Conservation (phyloP, 805 yeast species). For the Wickerhamomyces sydowiorum region DNA sequence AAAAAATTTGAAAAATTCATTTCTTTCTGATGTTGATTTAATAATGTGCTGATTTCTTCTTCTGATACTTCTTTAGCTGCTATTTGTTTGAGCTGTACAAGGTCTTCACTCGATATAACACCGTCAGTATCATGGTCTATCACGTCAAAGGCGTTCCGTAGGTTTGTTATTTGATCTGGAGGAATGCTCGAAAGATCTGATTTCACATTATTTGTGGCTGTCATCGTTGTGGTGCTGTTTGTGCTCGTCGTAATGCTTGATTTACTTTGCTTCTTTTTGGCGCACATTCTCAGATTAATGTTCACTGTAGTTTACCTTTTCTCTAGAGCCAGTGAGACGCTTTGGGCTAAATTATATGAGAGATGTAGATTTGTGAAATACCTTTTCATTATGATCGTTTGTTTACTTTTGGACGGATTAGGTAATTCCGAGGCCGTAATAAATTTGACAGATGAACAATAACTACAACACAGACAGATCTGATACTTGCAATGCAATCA, state of each 20-base stretch:
- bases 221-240: conserved; percentile 3
- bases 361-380: no score
- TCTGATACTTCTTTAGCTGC: conserved; percentile 42
- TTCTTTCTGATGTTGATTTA: conserved; percentile 29
- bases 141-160: conserved; percentile 70
- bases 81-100: conserved; percentile 46
- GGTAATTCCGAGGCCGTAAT: not conserved
- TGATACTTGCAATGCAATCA: no score
- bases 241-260: conserved; percentile 1
- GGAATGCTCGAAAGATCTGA: conserved; percentile 38
- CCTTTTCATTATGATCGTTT: not conserved
- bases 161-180: conserved; percentile 56
- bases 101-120: conserved; percentile 46
- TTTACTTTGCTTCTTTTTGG: not conserved
- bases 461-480: no score
- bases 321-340: no score
- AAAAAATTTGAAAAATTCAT: conserved; percentile 57
- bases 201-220: not conserved
- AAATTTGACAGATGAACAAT: no score
- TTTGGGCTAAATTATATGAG: no score
- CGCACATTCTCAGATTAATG: not conserved
- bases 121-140: conserved; percentile 84
- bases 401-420: not conserved
- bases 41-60: conserved; percentile 44
- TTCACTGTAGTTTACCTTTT: not conserved